Evolutionary conservation across 306 rosid genomes (phyloP), one percentile per base, ranked within the genome.

Genomic region (Macrotyloma uniflorum): DNA sequence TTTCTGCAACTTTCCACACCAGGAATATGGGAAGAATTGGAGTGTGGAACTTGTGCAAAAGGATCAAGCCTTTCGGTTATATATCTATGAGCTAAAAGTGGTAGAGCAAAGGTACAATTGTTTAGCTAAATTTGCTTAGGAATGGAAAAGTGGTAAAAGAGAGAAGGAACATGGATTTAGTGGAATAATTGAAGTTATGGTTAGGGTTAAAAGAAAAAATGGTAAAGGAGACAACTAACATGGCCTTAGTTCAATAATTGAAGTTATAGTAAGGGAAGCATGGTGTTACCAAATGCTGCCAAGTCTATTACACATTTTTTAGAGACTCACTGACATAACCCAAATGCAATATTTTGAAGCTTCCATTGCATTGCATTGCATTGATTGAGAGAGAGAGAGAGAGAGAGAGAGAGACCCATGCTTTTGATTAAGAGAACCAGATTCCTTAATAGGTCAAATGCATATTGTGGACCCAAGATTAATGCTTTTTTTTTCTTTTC

Each of bases 391-490:
- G 78, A 70, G 72, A 19, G 74, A 76, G 62, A 24, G 72, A 8
- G 23, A 22, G 78, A 70, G 72, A 19, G 74, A 76, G 62, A 24
- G 54, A 22, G 24, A 55, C 43, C 38, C 77, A 79, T 18, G 30
- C 57, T 67, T 30, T 70, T 42, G 35, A 13, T 23, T 14, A 54
- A 13, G n/a, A 58, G 84, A 77, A 86, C 75, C 83, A 24, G 72
- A 84, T 82, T 80, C 87, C 78, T 42, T 24, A 26, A 1, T 26
- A 23, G 75, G 82, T 75, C 84, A 51, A 84, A 70, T 84, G 75
- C 79, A 75, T 57, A 35, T 40, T 75, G 91, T 81, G 88, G 89
- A 83, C 70, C 82, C 72, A 40, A 35, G 54, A 5, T 33, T 63
- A 58, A 30, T 20, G 78, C 38, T 46, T 51, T 30, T 33, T 2